These are phyloP conservation scores for Chenopodium berlandieri DNA, from an alignment of 148 eudicot species.

Conservation along the genomic window DNA sequence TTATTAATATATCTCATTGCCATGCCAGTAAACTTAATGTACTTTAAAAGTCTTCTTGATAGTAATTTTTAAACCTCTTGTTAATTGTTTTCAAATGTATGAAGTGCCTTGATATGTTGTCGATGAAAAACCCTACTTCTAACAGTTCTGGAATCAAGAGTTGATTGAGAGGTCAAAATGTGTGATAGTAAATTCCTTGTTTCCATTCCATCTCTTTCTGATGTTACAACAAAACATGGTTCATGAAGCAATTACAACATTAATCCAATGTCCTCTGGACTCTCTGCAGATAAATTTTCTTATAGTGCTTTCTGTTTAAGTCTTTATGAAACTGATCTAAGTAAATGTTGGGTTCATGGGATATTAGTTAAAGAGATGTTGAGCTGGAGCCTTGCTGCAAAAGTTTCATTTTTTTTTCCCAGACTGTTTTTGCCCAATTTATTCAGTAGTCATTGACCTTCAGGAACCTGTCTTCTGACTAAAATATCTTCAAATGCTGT, in stretches of 20 bases:
- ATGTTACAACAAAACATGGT: not conserved
- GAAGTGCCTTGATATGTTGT: not conserved
- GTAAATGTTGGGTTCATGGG: not conserved
- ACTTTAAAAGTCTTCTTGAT: no score
- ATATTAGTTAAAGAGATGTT: not conserved
- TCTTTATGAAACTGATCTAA: not conserved
- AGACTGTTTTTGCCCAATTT: not conserved
- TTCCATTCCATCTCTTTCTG: not conserved
- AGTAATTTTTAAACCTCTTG: no score
- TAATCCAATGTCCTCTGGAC: not conserved
- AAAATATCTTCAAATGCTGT: not conserved
- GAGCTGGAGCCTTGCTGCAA: not conserved
- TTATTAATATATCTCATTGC: no score
- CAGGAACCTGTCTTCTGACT: not conserved
- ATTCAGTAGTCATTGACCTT: not conserved
- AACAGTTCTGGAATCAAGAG: not conserved
- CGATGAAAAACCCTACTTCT: not conserved
- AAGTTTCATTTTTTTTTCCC: not conserved
- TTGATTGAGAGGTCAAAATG: not conserved
- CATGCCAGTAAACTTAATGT: not conserved
- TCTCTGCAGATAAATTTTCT: not conserved
- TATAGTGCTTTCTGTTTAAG: not conserved
- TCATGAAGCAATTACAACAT: not conserved
- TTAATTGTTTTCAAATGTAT: not conserved
- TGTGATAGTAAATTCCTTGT: not conserved